Evolutionary conservation across 2,329 filamentous ascomycete species (phyloP), one percentile per base, ranked within the genome.

Genomic region (Phaeosphaeria sp.): DNA sequence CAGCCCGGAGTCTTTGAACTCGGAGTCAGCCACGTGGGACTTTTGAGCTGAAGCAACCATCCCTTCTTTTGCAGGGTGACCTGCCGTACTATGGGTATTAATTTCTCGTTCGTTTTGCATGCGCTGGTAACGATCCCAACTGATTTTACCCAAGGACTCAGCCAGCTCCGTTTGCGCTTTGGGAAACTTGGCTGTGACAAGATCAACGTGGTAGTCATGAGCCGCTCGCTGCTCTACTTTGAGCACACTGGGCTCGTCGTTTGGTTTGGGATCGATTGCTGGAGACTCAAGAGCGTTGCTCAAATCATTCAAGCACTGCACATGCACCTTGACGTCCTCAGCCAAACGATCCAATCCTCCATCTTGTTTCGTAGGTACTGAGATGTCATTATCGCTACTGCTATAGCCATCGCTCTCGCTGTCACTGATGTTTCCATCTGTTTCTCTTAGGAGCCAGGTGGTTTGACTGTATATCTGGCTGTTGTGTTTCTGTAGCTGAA

Each of bases 1-100:
- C 6, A 70, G 22, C 0, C 67, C 67, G 21, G 67, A 68, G 42
- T 70, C 67, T 39, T 65, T 53, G 23, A 69, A 71, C 6, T 66
- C 58, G 1, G 66, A 69, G 4, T 42, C 23, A 2, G 57, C 50
- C 2, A 56, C 10, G 9, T 25, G 47, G 5, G 56, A 66, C 48
- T 59, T 62, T 11, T 25, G n/a, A 23, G 30, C 41, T 7, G 33
- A 21, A n/a, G 5, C 20, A 51, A 30, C 15, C 50, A 20, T 36
- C 13, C 36, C n/a, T 25, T 36, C 25, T 25, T 49, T 17, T 20
- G 6, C 17, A 36, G 27, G 17, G 30, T 25, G n/a, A 11, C n/a
- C 23, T 13, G 30, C 10, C 9, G 17, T 27, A 20, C 30, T 10
- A 1, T 44, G 50, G 6, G 54, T 23, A 23, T 61, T 66, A 3